phyloP scores from a whole-genome alignment of 768 basidiomycete species.

The Sporobolomyces pararoseus region DNA sequence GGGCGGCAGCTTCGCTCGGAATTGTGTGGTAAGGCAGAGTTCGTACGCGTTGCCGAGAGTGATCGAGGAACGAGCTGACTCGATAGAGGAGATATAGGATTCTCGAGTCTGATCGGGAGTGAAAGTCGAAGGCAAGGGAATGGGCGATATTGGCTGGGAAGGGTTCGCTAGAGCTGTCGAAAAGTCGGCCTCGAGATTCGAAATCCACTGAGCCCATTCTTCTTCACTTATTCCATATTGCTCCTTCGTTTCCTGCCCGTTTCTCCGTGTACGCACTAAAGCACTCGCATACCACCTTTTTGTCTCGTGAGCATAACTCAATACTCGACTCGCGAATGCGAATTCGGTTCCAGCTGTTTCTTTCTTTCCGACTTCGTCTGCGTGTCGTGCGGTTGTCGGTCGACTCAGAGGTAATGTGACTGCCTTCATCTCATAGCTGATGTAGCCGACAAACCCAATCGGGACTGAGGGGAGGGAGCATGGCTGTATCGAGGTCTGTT shows the following conservation, averaged over 20 bases:
- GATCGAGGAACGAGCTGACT: constrained; percentile 67
- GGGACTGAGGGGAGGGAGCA: not conserved
- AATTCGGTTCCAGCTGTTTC: constrained; percentile 17
- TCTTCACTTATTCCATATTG: constrained; percentile 4
- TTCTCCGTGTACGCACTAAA: constrained; percentile 14
- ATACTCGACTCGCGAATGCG: constrained; percentile 20
- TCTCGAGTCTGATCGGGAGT: constrained; percentile 11
- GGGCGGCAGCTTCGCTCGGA: constrained; percentile 38
- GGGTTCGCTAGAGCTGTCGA: too few relatives aligned
- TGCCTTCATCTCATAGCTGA: constrained; percentile 39
- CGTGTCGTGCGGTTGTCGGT: not conserved
- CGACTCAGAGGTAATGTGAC: constrained; percentile 23
- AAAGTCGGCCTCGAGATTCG: not conserved
- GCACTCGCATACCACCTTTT: constrained; percentile 22
- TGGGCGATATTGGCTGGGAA: not conserved
- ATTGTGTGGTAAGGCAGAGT: constrained; percentile 66
- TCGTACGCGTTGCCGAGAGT: constrained; percentile 87
- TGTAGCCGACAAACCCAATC: constrained; percentile 37
- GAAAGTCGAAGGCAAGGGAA: not conserved
- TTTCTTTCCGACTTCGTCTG: not conserved
- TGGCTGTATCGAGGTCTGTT: not conserved
- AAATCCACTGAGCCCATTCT: constrained; percentile 12
- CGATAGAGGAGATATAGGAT: constrained; percentile 65
- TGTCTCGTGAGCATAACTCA: constrained; percentile 27
- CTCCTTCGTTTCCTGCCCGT: too few relatives aligned